Evolutionary conservation across 2,329 filamentous ascomycete genomes (phyloP).

Genomic region (Alternaria viburni): DNA sequence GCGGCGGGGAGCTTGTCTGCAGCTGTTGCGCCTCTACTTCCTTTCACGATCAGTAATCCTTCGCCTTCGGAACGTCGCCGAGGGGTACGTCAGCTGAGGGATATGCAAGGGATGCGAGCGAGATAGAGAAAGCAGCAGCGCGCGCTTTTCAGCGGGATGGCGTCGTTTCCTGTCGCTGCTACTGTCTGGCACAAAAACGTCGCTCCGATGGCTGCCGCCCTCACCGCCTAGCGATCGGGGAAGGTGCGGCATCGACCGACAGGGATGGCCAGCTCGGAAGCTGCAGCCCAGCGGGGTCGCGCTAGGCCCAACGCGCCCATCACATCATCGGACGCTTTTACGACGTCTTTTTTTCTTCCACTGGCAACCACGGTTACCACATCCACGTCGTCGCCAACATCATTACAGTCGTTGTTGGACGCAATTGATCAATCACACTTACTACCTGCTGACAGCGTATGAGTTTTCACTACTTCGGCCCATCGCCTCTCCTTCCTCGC

Average conservation of each 20-base stretch:
- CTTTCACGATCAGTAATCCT: background rate
- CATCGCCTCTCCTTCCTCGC: background rate
- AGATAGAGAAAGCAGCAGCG: background rate
- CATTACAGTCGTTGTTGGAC: background rate
- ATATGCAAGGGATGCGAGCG: background rate
- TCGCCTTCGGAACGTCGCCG: background rate
- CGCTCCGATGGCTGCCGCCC: constrained; percentile 13
- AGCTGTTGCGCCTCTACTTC: constrained; percentile 4
- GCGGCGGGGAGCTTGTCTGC: constrained; percentile 1
- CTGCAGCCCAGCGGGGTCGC: constrained; percentile 16
- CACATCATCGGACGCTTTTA: constrained; percentile 21
- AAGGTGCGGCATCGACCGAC: constrained; percentile 17
- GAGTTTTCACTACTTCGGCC: background rate
- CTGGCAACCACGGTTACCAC: background rate
- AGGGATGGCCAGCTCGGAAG: constrained; percentile 14
- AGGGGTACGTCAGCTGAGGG: background rate
- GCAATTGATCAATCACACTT: background rate
- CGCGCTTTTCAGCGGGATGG: constrained; percentile 18
- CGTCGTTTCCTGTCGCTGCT: constrained; percentile 14
- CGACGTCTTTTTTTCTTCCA: constrained; percentile 6
- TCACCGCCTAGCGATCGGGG: constrained; percentile 21
- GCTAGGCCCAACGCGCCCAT: constrained; percentile 11
- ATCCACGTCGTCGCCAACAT: background rate
- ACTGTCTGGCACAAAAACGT: constrained; percentile 13
- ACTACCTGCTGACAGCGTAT: background rate